Evolutionary conservation across 192 early-diverging fungal genomes (phyloP), one percentile per base, ranked within the genome.

Genomic region (Coemansia sp.): DNA sequence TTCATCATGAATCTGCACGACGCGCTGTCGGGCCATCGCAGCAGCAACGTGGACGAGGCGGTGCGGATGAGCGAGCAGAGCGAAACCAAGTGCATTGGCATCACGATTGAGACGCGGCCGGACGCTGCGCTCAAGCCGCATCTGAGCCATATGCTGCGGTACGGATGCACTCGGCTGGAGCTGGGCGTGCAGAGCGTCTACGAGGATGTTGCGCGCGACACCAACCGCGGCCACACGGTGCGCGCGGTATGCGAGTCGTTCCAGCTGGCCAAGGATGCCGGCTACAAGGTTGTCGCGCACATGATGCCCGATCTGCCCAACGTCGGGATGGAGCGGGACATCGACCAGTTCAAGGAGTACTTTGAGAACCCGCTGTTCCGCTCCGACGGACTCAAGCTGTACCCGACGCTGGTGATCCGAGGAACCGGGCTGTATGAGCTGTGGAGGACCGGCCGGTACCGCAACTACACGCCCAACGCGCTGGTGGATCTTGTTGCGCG

Each of bases 281-380:
- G 98, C 11, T 99, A 95, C 86, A 99, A 99, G 74, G 91, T 99
- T 0, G 98, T 99, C 10, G 90, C 96, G 14, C 98, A 99, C 66
- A 99, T 99, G 98, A 99, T 99, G 98, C 98, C 98, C 10, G 97
- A 99, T 85, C 83, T 99, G 62, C 97, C 98, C 3, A 99, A 99
- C 70, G 97, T 99, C 11, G 97, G 97, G 16, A 98, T 98, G 95
- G 97, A 98, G 79, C 89, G 98, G 39, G 98, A 99, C 68, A 87
- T 99, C 59, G 98, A 98, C 64, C 98, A 99, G 81, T 98, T 99
- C 79, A 96, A 97, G 68, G 93, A 93, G 74, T 90, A 90, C 69
- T 99, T 99, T 89, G 98, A 98, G 76, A 99, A 98, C 73, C 98
- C 98, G 19, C 91, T 93, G n/a, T 99, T 95, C 85, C 91, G 98